Base-by-base conservation (phyloP, 805 yeast species). In the Saccharomycopsis capsularis region DNA sequence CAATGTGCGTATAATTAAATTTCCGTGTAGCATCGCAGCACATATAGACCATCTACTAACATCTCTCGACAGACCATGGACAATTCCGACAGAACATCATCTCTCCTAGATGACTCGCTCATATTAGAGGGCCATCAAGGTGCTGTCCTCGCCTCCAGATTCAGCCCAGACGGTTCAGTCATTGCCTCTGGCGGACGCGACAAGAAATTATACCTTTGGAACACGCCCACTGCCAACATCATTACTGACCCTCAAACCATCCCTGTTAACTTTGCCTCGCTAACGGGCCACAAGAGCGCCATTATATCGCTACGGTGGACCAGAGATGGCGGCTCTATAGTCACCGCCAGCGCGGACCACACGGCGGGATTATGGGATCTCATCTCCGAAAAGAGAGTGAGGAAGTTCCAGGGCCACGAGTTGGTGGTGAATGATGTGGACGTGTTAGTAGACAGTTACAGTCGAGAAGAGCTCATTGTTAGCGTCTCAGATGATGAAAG, bases 401-500 rank as follows among this genome's bases (percentile, higher is more conserved):
- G 82, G 39, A 82, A 78, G 43, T 74, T 76, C 18, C 58, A 58
- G n/a, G 78, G 75, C 1, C 84, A 80, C 58, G 64, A 62, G 3
- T 64, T 67, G 11, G 70, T 75, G 4, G 78, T 84, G 2, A 85
- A 85, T 58, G 75, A 81, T 53, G 64, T 85, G 1, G 73, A 50
- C 59, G 50, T 58, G 55, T 48, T 61, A 65, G 24, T 19, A 15
- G 30, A 37, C 16, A 39, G 24, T 16, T 15, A 13, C 30, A 37
- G 45, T 3, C 43, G 42, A 59, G 18, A 46, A 3, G 69, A 67
- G 40, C 48, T 64, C 6, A 51, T 68, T 3, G 71, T 75, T 2
- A 74, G 85, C 34, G 86, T 77, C 3, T 71, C 81, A 7, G 95
- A 86, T 56, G 88, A 81, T 57, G 87, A 89, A 0, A 51, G 64